Evolutionary conservation across 257 asterid species (phyloP).

Genomic region (Primulina huaijiensis): DNA sequence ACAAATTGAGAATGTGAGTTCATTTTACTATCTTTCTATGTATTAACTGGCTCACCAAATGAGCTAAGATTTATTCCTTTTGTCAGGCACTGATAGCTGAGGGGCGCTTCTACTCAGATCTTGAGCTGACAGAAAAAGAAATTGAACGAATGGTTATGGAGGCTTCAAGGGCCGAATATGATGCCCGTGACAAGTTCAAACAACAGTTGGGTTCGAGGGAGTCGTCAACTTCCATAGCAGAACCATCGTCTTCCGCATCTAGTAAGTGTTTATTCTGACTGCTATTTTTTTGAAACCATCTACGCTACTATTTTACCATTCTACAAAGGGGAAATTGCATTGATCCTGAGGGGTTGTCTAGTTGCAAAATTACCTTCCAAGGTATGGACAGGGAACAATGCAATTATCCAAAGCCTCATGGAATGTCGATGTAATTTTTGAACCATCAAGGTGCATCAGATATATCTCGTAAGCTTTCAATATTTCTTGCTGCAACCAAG

Average conservation of each 20-base stretch:
- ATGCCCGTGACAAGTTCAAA: conserved; percentile 58
- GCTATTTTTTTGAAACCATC: too few species aligned
- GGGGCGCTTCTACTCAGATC: conserved; percentile 95
- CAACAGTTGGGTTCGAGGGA: conserved; percentile 60
- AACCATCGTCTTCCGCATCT: conserved; percentile 95
- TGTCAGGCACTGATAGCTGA: conserved; percentile 92
- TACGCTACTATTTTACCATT: not conserved
- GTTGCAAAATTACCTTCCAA: too few species aligned
- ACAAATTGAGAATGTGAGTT: conserved; percentile 79
- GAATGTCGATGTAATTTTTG: too few species aligned
- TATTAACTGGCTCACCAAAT: conserved; percentile 5
- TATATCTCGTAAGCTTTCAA: too few species aligned
- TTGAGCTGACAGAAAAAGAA: conserved; percentile 95
- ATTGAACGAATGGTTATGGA: conserved; percentile 97
- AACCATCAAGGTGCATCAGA: too few species aligned
- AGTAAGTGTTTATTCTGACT: conserved; percentile 46
- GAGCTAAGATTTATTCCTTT: conserved; percentile 20
- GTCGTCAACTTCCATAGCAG: conserved; percentile 84
- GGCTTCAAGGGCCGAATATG: conserved; percentile 90
- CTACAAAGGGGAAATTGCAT: not conserved
- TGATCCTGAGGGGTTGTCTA: too few species aligned
- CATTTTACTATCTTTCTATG: not conserved
- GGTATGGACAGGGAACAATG: too few species aligned
- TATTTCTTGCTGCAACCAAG: too few species aligned
- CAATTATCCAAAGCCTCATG: too few species aligned